These are phyloP conservation scores for Lojkania enalia DNA, from an alignment of 2,329 filamentous ascomycete genomes.

Conservation along the genomic window DNA sequence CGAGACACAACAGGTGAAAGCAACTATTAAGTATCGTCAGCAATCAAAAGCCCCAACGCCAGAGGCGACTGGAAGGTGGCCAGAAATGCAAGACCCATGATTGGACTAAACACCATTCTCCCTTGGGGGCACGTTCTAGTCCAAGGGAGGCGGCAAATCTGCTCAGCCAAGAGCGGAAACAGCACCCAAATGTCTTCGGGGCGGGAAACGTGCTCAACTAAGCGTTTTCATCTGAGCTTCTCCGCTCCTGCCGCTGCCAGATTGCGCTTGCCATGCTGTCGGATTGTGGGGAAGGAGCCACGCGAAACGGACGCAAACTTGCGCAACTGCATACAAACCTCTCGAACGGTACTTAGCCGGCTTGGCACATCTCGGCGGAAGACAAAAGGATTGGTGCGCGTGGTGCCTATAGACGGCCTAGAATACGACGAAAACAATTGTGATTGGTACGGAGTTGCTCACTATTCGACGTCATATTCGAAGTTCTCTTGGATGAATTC, in stretches of 20 bases:
- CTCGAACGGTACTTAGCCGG: conserved; percentile 4
- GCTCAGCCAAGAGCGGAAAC: conserved; percentile 4
- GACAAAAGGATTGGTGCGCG: background rate
- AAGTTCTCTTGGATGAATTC: conserved; percentile 12
- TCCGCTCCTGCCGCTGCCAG: background rate
- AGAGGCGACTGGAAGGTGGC: background rate
- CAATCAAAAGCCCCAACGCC: background rate
- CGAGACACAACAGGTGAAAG: background rate
- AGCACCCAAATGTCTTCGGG: background rate
- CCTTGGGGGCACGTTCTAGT: conserved; percentile 4
- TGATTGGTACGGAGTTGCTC: background rate
- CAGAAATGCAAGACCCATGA: background rate
- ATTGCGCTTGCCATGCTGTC: background rate
- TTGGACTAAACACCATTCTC: conserved; percentile 2
- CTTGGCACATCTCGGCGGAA: conserved; percentile 4
- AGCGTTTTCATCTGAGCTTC: background rate
- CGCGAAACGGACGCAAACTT: conserved; percentile 14
- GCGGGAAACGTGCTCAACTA: conserved; percentile 9
- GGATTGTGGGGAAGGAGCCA: background rate
- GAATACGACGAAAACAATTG: background rate
- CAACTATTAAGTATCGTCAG: conserved; percentile 1
- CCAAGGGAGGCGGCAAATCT: conserved; percentile 12
- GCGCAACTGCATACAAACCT: conserved; percentile 10
- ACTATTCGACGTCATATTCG: conserved; percentile 10
- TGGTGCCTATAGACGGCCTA: background rate